phyloP scores from a whole-genome alignment of 2,329 filamentous ascomycete species.

The Aureobasidium zeae region DNA sequence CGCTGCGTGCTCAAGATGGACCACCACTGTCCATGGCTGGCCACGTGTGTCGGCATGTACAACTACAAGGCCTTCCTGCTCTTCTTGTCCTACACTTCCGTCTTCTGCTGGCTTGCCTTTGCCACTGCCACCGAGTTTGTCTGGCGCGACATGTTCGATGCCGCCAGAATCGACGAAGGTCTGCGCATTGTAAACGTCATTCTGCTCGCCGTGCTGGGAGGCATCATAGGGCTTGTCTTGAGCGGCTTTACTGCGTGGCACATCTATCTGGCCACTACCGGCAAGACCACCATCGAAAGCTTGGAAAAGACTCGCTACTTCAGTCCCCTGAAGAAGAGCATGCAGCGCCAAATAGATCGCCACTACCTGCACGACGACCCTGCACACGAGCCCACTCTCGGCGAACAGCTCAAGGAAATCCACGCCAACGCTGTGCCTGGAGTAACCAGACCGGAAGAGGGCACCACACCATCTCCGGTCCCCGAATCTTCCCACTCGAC shows the following conservation, averaged over 20 bases:
- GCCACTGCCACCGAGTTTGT: constrained; percentile 71
- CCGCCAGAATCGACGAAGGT: constrained; percentile 63
- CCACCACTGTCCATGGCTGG: constrained; percentile 93
- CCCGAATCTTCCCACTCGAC: constrained; percentile 31
- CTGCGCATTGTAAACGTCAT: constrained; percentile 80
- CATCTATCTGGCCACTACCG: constrained; percentile 65
- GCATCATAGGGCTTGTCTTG: constrained; percentile 84
- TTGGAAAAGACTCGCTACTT: constrained; percentile 93
- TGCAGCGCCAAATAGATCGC: constrained; percentile 52
- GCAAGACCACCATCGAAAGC: constrained; percentile 91
- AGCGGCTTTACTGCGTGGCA: constrained; percentile 90
- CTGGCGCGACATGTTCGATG: constrained; percentile 68
- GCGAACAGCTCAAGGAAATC: constrained; percentile 68
- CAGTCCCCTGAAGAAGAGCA: constrained; percentile 62
- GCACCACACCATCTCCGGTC: constrained; percentile 43
- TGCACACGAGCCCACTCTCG: constrained; percentile 32
- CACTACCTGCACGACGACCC: constrained; percentile 12
- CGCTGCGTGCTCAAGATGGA: constrained; percentile 99
- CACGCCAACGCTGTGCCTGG: constrained; percentile 75
- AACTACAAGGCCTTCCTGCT: constrained; percentile 96
- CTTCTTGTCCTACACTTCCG: constrained; percentile 78
- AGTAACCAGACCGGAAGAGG: constrained; percentile 71
- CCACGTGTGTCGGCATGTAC: constrained; percentile 83
- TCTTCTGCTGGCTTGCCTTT: constrained; percentile 79
- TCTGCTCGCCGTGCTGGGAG: constrained; percentile 73